Evolutionary conservation across 768 basidiomycete genomes (phyloP), one percentile per base, ranked within the genome.

Genomic region (Lyophyllum decastes): DNA sequence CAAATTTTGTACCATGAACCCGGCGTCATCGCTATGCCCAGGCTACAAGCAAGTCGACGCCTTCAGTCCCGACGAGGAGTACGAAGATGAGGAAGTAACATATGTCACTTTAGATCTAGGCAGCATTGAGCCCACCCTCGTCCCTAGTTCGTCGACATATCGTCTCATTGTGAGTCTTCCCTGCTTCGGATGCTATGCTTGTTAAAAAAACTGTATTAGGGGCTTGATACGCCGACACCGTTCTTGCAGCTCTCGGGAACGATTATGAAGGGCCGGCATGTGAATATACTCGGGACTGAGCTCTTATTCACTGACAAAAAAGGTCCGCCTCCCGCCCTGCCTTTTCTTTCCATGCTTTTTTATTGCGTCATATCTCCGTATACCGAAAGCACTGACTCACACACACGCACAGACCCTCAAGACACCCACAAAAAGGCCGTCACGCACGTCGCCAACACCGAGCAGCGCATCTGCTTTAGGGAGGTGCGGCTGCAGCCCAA

Each of bases 101-200:
- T 92, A 91, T 63, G 82, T 91, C 12, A 90, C 89, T 0, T 76
- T 94, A 19, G 92, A 93, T 67, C 74, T 94, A 1, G 89, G 88
- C 26, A 73, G 71, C 54, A 79, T 88, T 33, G 89, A 93, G 63
- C 89, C 90, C 2, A 86, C 87, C 0, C 80, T 93, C 25, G 78
- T 94, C 6, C 87, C 90, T 1, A 91, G 83, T 64, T 84, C 85
- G 0, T 81, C 85, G 0, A 76, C 83, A 1, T 92, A 88, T 67
- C 82, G 87, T 45, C 74, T 92, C n/a, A 88, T 92, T 53, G 91
- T 91, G 68, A 71, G 90, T 76, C 45, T 8, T 43, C 43, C 11
- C 6, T 21, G 40, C 16, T 5, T 41, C 16, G 17, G 5, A 16
- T 17, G 4, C 40, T 4, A 4, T 41, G 40, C 10, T 41, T 2